A percentile compares a stretch with the other conserved stretches of the same genome.
Conservation (phyloP, 345 rosid species). For the Moricandia moricandioides region DNA sequence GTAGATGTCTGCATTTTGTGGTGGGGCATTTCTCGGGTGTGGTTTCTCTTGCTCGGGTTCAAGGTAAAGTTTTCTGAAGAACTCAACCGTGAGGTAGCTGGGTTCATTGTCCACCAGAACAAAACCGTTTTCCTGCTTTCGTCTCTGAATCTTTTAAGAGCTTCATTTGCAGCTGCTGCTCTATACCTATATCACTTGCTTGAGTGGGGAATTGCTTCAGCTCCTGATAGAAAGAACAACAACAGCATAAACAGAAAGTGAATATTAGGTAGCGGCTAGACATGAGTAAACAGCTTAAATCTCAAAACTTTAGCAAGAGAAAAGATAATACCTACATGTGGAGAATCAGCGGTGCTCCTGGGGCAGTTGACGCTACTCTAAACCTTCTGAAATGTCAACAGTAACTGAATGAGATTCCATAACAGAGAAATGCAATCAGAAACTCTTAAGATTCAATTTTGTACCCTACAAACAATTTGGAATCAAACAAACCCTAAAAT, state of each 20-base stretch:
- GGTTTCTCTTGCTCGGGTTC: constrained; percentile 72
- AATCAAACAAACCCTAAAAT: too few species aligned
- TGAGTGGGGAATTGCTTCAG: constrained; percentile 91
- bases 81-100: constrained; percentile 91
- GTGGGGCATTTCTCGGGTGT: constrained; percentile 41
- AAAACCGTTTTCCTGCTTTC: constrained; percentile 80
- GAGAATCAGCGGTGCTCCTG: too few species aligned
- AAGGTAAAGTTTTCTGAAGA: constrained; percentile 81
- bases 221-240: constrained; percentile 45
- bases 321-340: too few species aligned
- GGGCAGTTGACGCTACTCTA: too few species aligned
- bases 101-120: constrained; percentile 95
- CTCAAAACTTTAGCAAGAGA: too few species aligned
- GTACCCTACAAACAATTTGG: too few species aligned
- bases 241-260: neutral
- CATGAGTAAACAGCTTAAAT: too few species aligned
- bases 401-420: too few species aligned
- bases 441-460: too few species aligned
- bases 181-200: constrained; percentile 51
- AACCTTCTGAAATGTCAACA: too few species aligned
- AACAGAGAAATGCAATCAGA: too few species aligned
- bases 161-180: constrained; percentile 91
- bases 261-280: neutral
- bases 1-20: constrained; percentile 58
- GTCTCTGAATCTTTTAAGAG: constrained; percentile 88